A percentile compares a stretch with the other conserved stretches of the same genome.
Conservation (phyloP, 257 asterid species). For the Solanum boliviense region DNA sequence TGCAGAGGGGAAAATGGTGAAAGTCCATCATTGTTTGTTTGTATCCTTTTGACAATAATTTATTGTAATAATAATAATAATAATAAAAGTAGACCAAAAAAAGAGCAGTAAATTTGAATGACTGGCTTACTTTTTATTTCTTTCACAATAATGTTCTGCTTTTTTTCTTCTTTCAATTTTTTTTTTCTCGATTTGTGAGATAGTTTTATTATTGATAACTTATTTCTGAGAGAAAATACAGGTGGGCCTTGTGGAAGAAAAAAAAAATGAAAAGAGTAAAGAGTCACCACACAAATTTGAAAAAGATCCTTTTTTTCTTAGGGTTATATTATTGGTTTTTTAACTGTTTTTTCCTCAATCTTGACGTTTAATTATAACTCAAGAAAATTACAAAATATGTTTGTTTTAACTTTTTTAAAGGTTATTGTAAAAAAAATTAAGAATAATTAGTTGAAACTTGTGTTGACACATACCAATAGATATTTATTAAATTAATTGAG, state of each 20-base stretch:
- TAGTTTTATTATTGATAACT: neutral
- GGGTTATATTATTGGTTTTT: neutral
- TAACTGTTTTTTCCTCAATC: neutral
- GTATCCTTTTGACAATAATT: neutral
- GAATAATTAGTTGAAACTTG: neutral
- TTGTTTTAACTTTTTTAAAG: neutral
- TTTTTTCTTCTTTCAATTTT: neutral
- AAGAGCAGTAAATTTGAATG: neutral
- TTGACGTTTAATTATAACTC: neutral
- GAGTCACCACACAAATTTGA: neutral
- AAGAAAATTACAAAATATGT: neutral
- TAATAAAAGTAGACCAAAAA: neutral
- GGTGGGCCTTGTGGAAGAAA: neutral
- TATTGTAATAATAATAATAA: neutral
- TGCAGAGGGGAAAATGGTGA: neutral
- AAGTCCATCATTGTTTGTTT: neutral
- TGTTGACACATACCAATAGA: neutral
- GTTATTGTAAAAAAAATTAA: neutral
- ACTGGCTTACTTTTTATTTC: neutral
- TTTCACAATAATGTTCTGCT: neutral
- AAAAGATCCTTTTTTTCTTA: neutral
- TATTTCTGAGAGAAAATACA: neutral
- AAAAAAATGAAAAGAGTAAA: neutral
- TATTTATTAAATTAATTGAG: neutral
- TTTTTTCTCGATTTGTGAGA: constrained; percentile 1